Percentiles rank a stretch among this genome's conserved stretches.
Evolutionary conservation across 257 asterid genomes (phyloP).

Genomic region (Nicotiana paniculata): DNA sequence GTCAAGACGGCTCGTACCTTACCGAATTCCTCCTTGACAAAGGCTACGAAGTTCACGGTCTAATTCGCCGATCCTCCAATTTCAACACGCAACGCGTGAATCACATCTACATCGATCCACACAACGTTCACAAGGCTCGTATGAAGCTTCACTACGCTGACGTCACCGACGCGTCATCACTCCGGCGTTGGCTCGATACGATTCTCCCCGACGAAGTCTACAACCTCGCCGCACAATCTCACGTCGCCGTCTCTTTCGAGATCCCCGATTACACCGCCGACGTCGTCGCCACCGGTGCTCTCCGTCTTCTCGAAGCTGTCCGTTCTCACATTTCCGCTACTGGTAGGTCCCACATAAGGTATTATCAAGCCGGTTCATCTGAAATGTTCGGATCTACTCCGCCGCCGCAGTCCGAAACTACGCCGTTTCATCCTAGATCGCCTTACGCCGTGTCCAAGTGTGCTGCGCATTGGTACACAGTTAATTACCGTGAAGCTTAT

Average conservation of each 20-base stretch:
- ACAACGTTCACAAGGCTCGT: conserved; percentile 72
- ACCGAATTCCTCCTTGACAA: conserved; percentile 83
- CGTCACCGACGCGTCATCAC: conserved; percentile 89
- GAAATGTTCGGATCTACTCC: conserved; percentile 99
- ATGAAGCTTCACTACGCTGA: conserved; percentile 99
- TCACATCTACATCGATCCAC: conserved; percentile 97
- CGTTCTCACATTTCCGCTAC: conserved; percentile 77
- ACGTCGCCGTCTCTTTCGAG: conserved; percentile 97
- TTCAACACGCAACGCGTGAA: conserved; percentile 96
- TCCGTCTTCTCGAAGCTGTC: conserved; percentile 88
- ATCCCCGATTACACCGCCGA: conserved; percentile 98
- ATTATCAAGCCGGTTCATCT: conserved; percentile 94
- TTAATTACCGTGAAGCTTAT: conserved; percentile 89
- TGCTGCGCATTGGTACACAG: conserved; percentile 98
- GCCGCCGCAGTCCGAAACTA: conserved; percentile 74
- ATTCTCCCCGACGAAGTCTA: conserved; percentile 91
- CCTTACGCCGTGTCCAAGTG: conserved; percentile 89
- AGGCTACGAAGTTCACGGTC: conserved; percentile 91
- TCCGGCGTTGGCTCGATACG: conserved; percentile 90
- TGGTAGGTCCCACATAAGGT: conserved; percentile 62
- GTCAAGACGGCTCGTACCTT: conserved; percentile 96
- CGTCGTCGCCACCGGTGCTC: conserved; percentile 94
- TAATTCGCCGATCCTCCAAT: conserved; percentile 90
- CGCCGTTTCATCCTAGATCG: conserved; percentile 86
- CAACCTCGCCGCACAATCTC: conserved; percentile 98